phyloP scores from a whole-genome alignment of 495 filamentous ascomycete species.

The Neurospora discreta region DNA sequence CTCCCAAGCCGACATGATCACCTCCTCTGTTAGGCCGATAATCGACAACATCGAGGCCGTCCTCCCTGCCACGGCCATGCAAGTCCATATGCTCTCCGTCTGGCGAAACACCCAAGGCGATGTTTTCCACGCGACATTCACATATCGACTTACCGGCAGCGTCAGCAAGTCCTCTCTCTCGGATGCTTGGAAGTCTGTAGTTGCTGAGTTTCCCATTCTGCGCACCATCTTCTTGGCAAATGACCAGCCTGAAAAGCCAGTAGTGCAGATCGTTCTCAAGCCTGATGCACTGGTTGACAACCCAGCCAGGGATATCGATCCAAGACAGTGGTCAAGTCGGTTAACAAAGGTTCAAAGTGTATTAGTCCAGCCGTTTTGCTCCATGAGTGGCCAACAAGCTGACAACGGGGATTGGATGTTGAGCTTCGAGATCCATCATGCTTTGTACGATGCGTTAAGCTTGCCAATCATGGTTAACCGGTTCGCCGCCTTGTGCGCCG shows the following conservation, averaged over 20 bases:
- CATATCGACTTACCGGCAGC: constrained; percentile 31
- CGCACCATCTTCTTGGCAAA: constrained; percentile 51
- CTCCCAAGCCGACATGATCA: not conserved
- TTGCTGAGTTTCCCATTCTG: constrained; percentile 44
- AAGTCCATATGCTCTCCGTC: constrained; percentile 55
- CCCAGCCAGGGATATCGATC: not conserved
- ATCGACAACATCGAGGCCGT: constrained; percentile 34
- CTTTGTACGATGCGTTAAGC: constrained; percentile 68
- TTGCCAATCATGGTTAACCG: constrained; percentile 39
- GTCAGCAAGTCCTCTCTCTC: constrained; percentile 26
- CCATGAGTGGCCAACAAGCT: not conserved
- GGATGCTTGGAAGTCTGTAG: constrained; percentile 46
- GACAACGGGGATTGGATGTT: constrained; percentile 13
- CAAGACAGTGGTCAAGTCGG: not conserved
- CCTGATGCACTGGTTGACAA: not conserved
- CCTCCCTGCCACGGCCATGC: constrained; percentile 56
- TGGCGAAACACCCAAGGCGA: constrained; percentile 54
- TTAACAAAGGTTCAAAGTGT: constrained; percentile 1
- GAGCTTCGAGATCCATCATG: constrained; percentile 54
- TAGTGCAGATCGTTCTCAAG: constrained; percentile 35
- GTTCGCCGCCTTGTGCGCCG: constrained; percentile 15
- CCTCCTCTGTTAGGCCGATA: not conserved
- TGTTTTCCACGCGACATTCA: constrained; percentile 54
- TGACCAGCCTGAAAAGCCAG: constrained; percentile 28
- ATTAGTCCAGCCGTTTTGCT: constrained; percentile 4